Percentiles rank a stretch among this genome's conserved stretches.
phyloP scores from a whole-genome alignment of 2,329 filamentous ascomycete genomes.

The Hypoxylon sp. region DNA sequence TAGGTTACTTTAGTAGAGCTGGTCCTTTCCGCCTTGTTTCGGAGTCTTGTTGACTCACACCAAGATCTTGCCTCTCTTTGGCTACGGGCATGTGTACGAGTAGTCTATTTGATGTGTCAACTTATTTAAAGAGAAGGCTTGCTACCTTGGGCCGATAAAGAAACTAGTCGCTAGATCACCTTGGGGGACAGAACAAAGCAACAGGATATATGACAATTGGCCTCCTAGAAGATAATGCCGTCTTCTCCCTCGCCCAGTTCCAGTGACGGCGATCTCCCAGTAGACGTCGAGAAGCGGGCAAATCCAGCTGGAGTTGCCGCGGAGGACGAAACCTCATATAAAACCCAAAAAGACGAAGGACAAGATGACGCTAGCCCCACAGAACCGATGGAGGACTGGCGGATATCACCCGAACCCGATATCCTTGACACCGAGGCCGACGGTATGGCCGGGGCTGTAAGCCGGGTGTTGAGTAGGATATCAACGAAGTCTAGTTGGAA shows the following conservation, averaged over 20 bases:
- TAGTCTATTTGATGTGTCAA: no score
- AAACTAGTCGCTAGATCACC: not conserved
- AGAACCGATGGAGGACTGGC: constrained; percentile 32
- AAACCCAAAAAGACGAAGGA: constrained; percentile 21
- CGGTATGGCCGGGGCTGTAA: constrained; percentile 48
- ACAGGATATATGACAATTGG: not conserved
- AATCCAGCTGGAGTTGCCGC: constrained; percentile 1
- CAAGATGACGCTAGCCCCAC: constrained; percentile 4
- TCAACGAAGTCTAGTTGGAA: constrained; percentile 56
- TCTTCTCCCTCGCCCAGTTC: constrained; percentile 38
- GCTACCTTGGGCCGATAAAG: not conserved
- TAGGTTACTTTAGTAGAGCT: not conserved
- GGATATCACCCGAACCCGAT: constrained; percentile 42
- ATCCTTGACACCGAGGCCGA: constrained; percentile 42
- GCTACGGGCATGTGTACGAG: not conserved
- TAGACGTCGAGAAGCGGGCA: constrained; percentile 46
- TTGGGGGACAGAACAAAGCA: constrained; percentile 3
- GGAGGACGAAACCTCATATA: constrained; percentile 2
- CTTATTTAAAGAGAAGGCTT: not conserved
- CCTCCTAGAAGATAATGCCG: constrained; percentile 34
- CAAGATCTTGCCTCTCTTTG: not conserved
- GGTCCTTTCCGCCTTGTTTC: not conserved
- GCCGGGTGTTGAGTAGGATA: constrained; percentile 56
- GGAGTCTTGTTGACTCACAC: not conserved
- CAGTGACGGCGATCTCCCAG: constrained; percentile 42